A percentile compares a stretch with the other conserved stretches of the same genome.
These are phyloP conservation scores for Rhodamnia argentea DNA, from an alignment of 345 rosid genomes.

Conservation along the genomic window DNA sequence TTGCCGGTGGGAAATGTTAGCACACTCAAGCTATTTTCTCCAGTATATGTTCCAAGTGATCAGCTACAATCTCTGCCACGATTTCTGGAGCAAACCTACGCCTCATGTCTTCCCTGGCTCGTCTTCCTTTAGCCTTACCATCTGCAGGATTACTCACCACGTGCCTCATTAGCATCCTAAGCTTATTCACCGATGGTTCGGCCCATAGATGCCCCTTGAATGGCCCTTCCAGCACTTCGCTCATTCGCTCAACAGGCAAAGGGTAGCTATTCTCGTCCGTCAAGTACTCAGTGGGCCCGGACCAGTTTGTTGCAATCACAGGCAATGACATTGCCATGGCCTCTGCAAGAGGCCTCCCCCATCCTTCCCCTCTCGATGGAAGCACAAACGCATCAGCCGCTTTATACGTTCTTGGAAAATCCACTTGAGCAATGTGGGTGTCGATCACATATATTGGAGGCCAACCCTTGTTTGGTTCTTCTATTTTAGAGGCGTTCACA, in stretches of 20 bases:
- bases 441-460: slow-evolving; percentile 50
- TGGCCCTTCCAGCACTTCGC: slow-evolving; percentile 64
- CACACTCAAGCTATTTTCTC: slow-evolving; percentile 8
- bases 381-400: slow-evolving; percentile 76
- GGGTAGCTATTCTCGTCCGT: slow-evolving; percentile 66
- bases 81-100: slow-evolving; percentile 58
- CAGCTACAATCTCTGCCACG: slow-evolving; percentile 47
- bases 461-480: slow-evolving; percentile 36
- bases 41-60: slow-evolving; percentile 24
- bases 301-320: slow-evolving; percentile 75
- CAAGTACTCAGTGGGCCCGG: slow-evolving; percentile 73
- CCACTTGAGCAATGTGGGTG: slow-evolving; percentile 56
- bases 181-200: slow-evolving; percentile 58
- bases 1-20: not conserved
- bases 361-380: slow-evolving; percentile 86
- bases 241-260: slow-evolving; percentile 44
- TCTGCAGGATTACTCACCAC: slow-evolving; percentile 40
- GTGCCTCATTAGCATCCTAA: slow-evolving; percentile 50
- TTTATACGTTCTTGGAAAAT: slow-evolving; percentile 62
- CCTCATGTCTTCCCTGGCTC: slow-evolving; percentile 68
- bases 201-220: slow-evolving; percentile 78
- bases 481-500: slow-evolving; percentile 27
- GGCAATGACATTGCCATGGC: slow-evolving; percentile 93
- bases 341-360: slow-evolving; percentile 77
- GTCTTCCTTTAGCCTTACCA: slow-evolving; percentile 43